Evolutionary conservation across 768 basidiomycete species (phyloP).

Genomic region (Phylloporus scabripes): DNA sequence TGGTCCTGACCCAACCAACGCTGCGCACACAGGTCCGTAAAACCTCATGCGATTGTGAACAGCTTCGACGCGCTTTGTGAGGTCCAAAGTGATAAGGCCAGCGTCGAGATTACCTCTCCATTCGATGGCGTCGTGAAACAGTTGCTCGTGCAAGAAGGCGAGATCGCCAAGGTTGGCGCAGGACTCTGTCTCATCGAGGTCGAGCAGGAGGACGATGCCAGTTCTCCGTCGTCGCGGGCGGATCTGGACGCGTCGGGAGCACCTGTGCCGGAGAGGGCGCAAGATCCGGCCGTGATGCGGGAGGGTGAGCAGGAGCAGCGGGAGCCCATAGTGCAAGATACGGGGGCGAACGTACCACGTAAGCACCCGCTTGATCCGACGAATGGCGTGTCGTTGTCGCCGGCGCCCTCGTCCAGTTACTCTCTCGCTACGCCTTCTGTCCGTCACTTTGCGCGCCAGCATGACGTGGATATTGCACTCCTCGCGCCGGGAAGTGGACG

Average conservation of each 20-base stretch:
- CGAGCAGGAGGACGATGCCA: conserved; percentile 46
- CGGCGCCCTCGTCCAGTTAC: conserved; percentile 22
- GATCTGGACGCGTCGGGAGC: not conserved
- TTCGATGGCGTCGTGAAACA: conserved; percentile 72
- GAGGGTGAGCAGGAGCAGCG: not conserved
- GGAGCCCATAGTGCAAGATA: not conserved
- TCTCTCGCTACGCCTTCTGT: conserved; percentile 73
- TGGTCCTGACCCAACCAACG: not conserved
- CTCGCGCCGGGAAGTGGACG: conserved; percentile 68
- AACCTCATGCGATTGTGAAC: conserved; percentile 44
- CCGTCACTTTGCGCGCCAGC: conserved; percentile 67
- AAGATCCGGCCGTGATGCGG: conserved; percentile 13
- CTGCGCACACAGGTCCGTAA: conserved; percentile 49
- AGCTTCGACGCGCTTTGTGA: conserved; percentile 75
- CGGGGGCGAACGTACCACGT: not conserved
- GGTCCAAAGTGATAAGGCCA: conserved; percentile 87
- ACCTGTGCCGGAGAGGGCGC: not conserved
- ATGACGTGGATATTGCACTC: conserved; percentile 52
- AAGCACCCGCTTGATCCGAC: conserved; percentile 66
- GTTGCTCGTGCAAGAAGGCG: conserved; percentile 72
- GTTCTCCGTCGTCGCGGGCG: not conserved
- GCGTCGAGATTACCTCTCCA: conserved; percentile 86
- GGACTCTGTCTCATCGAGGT: conserved; percentile 77
- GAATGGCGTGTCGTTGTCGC: conserved; percentile 16
- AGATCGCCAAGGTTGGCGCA: conserved; percentile 77